A percentile compares a stretch with the other conserved stretches of the same genome.
These are phyloP conservation scores for Entomortierella chlamydospora DNA, from an alignment of 192 early-diverging fungal genomes.

Conservation along the genomic window DNA sequence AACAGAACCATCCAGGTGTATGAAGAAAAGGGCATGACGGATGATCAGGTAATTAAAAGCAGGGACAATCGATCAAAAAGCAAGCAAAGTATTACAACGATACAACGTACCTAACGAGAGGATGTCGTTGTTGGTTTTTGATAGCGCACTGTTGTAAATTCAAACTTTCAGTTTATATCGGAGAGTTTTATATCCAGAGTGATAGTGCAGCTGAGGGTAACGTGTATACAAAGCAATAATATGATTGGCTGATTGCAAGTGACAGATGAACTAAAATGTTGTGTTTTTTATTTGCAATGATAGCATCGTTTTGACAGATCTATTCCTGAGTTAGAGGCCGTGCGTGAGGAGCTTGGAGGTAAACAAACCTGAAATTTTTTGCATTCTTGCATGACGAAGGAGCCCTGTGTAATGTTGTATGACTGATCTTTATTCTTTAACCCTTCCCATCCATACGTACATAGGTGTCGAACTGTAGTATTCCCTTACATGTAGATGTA, in stretches of 20 bases:
- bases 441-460: too few species aligned
- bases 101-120: too few species aligned
- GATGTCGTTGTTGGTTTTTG: neutral
- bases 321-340: conserved; percentile 82
- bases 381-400: too few species aligned
- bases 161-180: conserved; percentile 55
- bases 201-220: conserved; percentile 45
- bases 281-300: conserved; percentile 6
- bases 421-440: neutral
- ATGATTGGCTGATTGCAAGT: conserved; percentile 50
- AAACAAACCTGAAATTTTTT: neutral
- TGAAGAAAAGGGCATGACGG: conserved; percentile 47
- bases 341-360: conserved; percentile 64
- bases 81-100: too few species aligned
- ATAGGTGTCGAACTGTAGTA: conserved; percentile 7
- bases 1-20: conserved; percentile 64
- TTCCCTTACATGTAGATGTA: too few species aligned
- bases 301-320: conserved; percentile 81
- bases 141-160: conserved; percentile 46
- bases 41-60: conserved; percentile 31
- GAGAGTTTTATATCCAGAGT: conserved; percentile 55
- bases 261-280: too few species aligned
- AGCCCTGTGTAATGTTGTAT: neutral
- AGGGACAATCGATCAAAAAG: neutral
- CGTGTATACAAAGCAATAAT: neutral